Evolutionary conservation across 2,329 filamentous ascomycete genomes (phyloP).

Genomic region (Bipolaris zeicola): DNA sequence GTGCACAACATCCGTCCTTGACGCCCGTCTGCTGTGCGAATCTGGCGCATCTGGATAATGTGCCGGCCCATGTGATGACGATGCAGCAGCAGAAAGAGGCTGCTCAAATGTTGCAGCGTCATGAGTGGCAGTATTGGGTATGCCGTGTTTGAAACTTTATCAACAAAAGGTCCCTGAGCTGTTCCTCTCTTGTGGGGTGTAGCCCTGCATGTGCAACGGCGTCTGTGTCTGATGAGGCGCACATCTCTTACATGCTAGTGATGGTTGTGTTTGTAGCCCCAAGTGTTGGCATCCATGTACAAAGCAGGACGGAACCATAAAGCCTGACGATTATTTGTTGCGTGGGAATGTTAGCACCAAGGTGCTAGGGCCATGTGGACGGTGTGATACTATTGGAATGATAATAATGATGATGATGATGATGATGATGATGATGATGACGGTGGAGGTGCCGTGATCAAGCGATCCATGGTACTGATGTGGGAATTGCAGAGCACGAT

Average conservation of each 20-base stretch:
- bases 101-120: constrained; percentile 31
- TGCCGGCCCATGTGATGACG: constrained; percentile 26
- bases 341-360: not conserved
- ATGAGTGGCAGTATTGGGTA: constrained; percentile 25
- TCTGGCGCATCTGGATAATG: constrained; percentile 29
- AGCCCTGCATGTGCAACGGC: constrained; percentile 28
- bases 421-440: not conserved
- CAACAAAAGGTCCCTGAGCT: not conserved
- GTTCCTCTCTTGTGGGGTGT: not conserved
- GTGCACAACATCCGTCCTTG: constrained; percentile 28
- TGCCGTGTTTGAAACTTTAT: not conserved
- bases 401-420: too few species aligned
- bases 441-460: not conserved
- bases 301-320: constrained; percentile 18
- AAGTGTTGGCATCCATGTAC: constrained; percentile 28
- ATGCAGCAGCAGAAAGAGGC: not conserved
- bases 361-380: not conserved
- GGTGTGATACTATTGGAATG: not conserved
- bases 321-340: not conserved
- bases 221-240: constrained; percentile 12
- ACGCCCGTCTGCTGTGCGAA: constrained; percentile 19
- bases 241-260: constrained; percentile 18
- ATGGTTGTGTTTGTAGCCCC: constrained; percentile 28
- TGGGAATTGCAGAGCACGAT: constrained; percentile 4
- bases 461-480: constrained; percentile 8